Conservation (phyloP, 345 rosid species). For the Passiflora organensis region DNA sequence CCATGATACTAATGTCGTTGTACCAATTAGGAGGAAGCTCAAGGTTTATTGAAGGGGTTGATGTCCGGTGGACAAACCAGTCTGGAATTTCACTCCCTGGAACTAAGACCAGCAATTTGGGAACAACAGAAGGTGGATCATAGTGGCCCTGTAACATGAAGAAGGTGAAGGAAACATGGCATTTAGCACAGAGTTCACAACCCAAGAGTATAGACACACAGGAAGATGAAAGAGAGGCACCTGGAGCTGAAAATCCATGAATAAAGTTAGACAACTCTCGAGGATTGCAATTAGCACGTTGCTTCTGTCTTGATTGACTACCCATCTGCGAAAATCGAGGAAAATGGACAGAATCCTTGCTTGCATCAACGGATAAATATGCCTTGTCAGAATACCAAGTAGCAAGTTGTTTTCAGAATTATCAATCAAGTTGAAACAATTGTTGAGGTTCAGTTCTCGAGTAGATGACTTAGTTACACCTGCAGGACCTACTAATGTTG, state of each 20-base stretch:
- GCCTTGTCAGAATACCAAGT: background rate
- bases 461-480: background rate
- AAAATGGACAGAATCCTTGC: background rate
- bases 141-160: background rate
- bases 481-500: background rate
- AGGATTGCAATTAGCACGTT: background rate
- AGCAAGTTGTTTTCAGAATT: background rate
- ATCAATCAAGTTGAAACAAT: background rate
- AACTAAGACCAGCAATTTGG: background rate
- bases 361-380: background rate
- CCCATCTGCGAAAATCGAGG: background rate
- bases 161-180: background rate
- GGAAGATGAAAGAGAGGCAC: background rate
- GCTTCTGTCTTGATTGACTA: background rate
- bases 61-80: background rate
- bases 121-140: background rate
- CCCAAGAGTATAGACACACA: background rate
- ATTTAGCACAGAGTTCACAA: background rate
- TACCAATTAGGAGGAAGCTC: background rate
- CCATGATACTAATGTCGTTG: background rate
- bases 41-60: background rate
- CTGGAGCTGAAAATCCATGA: background rate
- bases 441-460: background rate
- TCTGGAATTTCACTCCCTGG: constrained; percentile 1
- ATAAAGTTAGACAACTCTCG: background rate